Conservation (phyloP, 192 early-diverging fungal species). For the Coemansia biformis region DNA sequence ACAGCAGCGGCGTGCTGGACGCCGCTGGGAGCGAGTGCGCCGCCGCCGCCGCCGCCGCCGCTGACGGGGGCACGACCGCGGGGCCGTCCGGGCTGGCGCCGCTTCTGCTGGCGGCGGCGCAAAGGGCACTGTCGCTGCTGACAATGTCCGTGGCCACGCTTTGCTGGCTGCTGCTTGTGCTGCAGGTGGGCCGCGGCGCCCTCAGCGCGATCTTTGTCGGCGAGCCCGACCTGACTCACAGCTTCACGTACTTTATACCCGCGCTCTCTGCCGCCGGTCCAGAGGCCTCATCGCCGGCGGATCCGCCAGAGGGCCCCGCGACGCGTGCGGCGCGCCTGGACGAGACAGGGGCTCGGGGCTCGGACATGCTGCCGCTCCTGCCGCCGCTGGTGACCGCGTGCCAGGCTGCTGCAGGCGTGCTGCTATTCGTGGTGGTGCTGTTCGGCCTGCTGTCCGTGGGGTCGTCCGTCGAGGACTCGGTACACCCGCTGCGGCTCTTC, state of each 20-base stretch:
- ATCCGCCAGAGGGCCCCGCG: neutral
- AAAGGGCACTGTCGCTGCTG: constrained; percentile 13
- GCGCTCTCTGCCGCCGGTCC: constrained; percentile 6
- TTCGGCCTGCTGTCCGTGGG: constrained; percentile 41
- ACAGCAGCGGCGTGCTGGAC: constrained; percentile 25
- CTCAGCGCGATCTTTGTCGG: constrained; percentile 48
- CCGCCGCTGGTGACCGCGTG: constrained; percentile 25
- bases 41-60: neutral
- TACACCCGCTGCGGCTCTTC: constrained; percentile 31
- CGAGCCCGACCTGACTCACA: constrained; percentile 38
- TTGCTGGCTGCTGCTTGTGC: constrained; percentile 47
- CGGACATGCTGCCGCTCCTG: constrained; percentile 1
- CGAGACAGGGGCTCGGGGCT: neutral
- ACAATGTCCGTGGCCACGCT: constrained; percentile 18
- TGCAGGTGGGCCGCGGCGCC: constrained; percentile 41
- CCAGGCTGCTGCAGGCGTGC: constrained; percentile 26
- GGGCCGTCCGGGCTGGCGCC: constrained; percentile 1
- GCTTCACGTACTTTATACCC: constrained; percentile 40
- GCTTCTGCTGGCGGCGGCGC: constrained; percentile 4
- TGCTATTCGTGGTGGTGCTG: constrained; percentile 42
- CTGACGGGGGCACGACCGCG: neutral
- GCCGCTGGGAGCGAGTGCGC: neutral
- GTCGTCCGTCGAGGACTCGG: constrained; percentile 30
- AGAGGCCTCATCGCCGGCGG: neutral
- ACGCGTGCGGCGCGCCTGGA: neutral